Base-by-base conservation (phyloP, 2,329 filamentous ascomycete genomes). In the Bipolaris gigantea region DNA sequence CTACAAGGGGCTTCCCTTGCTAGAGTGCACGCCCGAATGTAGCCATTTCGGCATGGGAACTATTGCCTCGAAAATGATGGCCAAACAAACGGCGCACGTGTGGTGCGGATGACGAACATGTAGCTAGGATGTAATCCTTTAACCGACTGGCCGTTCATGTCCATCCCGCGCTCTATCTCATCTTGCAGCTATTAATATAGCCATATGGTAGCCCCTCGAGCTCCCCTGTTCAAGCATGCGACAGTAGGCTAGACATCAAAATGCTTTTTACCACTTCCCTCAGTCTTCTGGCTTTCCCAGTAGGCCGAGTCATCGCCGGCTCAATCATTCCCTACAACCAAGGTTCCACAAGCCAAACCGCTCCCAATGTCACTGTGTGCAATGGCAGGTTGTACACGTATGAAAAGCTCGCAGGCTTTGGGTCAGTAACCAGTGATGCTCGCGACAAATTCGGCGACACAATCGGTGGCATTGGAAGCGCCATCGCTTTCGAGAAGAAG, bases 381-480 rank as follows among this genome's bases (percentile, higher is more conserved):
- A 84, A 83, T 60, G 83, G 83, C 45, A 79, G 84, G 57, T 78
- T 73, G 0, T 90, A 88, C 64, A 78, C 81, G n/a, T 90, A 90
- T 68, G 76, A 86, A 48, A 79, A 82, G 53, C 81, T 91, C 9
- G 85, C 84, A 4, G 88, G 88, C 9, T 90, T 85, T 65, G 88
- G 88, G 5, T 81, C 78, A 50, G 73, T 90, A 3, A 73, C 81
- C 0, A 78, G 79, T 30, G 79, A 85, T 63, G 80, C 81, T 2
- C 76, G 80, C 30, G 88, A 90, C 73, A 85, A 86, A 66, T 86
- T 82, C 61, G 86, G 86, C 27, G 88, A 90, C 66, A 90, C 86
- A 0, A 76, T 90, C 27, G 86, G 85, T 34, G 85, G 86, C 1
- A 78, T 88, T 47, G 88, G 88, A 8, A 87, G 83, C 53, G 80